Percentiles rank a stretch among this genome's conserved stretches.
Evolutionary conservation across 2,329 filamentous ascomycete species (phyloP).

Genomic region (Fusarium pilosicola): DNA sequence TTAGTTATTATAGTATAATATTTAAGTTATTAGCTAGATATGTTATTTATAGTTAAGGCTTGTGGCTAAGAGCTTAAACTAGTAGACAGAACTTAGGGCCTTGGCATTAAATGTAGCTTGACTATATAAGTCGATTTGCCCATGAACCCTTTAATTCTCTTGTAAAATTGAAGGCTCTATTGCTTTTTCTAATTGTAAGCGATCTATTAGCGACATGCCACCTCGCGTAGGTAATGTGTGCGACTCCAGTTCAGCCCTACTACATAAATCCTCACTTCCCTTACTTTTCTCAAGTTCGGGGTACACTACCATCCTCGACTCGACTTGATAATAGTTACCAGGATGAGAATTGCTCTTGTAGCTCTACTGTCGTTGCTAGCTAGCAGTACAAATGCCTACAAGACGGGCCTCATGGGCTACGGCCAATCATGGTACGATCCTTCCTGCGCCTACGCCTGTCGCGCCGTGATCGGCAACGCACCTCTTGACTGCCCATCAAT

Average conservation of each 20-base stretch:
- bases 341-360: background rate
- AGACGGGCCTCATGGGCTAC: background rate
- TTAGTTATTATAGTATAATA: too few relatives aligned
- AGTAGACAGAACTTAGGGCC: too few relatives aligned
- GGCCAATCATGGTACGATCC: background rate
- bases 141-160: accelerated
- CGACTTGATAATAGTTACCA: accelerated
- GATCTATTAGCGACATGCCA: background rate
- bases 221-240: background rate
- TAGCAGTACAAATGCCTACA: background rate
- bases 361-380: background rate
- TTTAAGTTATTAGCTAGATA: too few relatives aligned
- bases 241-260: background rate
- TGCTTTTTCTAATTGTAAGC: background rate
- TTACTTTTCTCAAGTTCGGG: accelerated
- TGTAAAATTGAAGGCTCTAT: accelerated
- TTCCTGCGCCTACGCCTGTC: background rate
- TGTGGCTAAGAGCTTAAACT: too few relatives aligned
- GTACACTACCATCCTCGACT: accelerated
- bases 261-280: background rate
- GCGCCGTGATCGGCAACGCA: background rate
- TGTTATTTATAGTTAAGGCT: too few relatives aligned
- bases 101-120: background rate
- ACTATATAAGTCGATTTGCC: background rate
- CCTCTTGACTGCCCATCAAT: background rate